These are phyloP conservation scores for Pichia sp. DNA, from an alignment of 1,139 yeast genomes.

Conservation along the genomic window DNA sequence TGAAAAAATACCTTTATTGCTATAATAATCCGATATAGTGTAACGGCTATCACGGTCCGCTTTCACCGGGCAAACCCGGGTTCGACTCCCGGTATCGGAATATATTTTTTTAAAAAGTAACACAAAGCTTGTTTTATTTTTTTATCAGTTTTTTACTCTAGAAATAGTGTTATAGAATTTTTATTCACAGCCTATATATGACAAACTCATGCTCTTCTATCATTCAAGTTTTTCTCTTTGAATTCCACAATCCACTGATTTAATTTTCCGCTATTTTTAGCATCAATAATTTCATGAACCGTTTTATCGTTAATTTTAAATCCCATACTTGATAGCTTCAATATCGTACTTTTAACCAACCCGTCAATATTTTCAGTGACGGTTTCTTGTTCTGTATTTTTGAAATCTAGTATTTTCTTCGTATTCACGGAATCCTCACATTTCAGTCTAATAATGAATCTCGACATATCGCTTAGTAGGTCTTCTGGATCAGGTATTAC, in stretches of 20 bases:
- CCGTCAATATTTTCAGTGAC: conserved; percentile 2
- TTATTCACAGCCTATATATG: not conserved
- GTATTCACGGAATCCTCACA: conserved; percentile 19
- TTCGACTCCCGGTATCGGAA: conserved; percentile 72
- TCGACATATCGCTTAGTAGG: conserved; percentile 16
- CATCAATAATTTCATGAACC: conserved; percentile 25
- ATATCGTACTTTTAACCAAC: conserved; percentile 4
- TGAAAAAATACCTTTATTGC: no score
- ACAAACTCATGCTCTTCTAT: conserved; percentile 17
- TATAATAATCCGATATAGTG: conserved; percentile 47
- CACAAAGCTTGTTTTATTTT: no score
- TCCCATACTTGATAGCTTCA: conserved; percentile 23
- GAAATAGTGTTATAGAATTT: no score
- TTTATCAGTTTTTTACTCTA: no score
- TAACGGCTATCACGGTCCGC: conserved; percentile 72
- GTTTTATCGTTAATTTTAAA: conserved; percentile 25
- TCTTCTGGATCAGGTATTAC: conserved; percentile 23
- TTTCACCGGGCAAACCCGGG: conserved; percentile 73
- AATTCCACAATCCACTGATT: conserved; percentile 35
- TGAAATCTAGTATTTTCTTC: conserved; percentile 10
- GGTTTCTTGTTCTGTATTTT: conserved; percentile 13
- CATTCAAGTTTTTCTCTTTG: conserved; percentile 29
- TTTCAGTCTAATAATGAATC: conserved; percentile 25
- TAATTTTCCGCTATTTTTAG: conserved; percentile 29
- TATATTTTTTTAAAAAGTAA: not conserved